Base-by-base conservation (phyloP, 1,284 basidiomycete genomes). In the Exobasidium rhododendri region DNA sequence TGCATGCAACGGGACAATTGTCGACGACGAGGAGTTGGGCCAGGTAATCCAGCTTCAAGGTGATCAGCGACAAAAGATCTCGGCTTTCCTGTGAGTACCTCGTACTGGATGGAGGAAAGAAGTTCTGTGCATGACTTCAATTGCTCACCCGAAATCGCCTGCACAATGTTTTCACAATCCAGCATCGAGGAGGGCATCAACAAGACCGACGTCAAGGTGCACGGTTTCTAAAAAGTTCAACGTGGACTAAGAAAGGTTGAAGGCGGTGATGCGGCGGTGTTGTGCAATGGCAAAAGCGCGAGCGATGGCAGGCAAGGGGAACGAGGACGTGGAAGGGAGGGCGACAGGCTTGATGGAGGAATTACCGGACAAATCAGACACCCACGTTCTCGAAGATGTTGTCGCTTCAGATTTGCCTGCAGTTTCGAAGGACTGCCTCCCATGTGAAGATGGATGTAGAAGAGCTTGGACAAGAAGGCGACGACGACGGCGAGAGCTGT, bases 11-110 rank as follows among this genome's bases (percentile, higher is more conserved):
- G 96, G 96, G 71, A 96, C 91, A 67, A 86, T 99, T 77, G 91
- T 97, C 74, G 91, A 96, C 68, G 92, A 96, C 83, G 90, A 92
- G 82, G 92, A 96, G 83, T 88, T 93, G 83, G 96, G 96, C 63
- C 87, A 94, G 83, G 91, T 99, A 80, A 94, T 99, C 81, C 96
- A 99, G 84, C 88, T 99, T 73, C 96, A 98, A 82, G 96, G 96
- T 71, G 96, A 99, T 83, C 96, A 99, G 83, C 88, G 96, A 67
- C 85, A 80, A 92, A 94, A 86, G 94, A 96, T 77, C 86, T 86
- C 73, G 50, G 61, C 65, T 58, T 79, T 79, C 67, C 68, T 79
- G 70, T 66, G 58, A 52, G 67, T 64, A 26, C 3, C 31, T 20
- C 14, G 4, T 4, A 43, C 7, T 45, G n/a, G n/a, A n/a, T n/a